Conservation (phyloP, 2,329 filamentous ascomycete genomes). For the Cytospora schulzeri region DNA sequence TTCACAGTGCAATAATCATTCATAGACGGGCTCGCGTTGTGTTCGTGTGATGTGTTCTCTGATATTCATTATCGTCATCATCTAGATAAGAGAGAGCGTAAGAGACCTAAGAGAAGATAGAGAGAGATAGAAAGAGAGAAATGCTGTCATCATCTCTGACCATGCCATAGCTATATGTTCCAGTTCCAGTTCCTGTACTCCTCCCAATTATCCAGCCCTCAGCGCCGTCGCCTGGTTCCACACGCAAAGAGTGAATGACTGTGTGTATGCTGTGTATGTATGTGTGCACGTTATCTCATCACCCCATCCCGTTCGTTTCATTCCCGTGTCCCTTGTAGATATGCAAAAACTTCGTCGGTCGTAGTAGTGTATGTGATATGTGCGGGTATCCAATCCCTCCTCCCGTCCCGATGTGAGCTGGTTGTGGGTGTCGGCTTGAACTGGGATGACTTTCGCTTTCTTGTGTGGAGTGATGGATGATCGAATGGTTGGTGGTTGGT, state of each 20-base stretch:
- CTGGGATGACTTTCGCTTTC: background rate
- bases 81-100: slow-evolving; percentile 20
- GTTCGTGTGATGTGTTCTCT: background rate
- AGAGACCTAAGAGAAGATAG: background rate
- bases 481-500: background rate
- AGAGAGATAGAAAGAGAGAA: slow-evolving; percentile 1
- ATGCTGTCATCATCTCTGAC: slow-evolving; percentile 3
- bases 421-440: background rate
- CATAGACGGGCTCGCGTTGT: background rate
- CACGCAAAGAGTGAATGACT: slow-evolving; percentile 8
- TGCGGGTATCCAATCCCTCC: slow-evolving; percentile 5
- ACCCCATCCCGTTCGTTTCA: background rate
- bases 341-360: slow-evolving; percentile 14
- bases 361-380: slow-evolving; percentile 3
- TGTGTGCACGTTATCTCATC: slow-evolving; percentile 19
- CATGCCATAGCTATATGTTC: background rate
- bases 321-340: background rate
- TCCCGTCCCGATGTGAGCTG: background rate
- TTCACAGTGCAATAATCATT: background rate
- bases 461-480: background rate
- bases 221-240: background rate
- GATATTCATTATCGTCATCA: slow-evolving; percentile 21
- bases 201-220: background rate
- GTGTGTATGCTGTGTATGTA: slow-evolving; percentile 8
- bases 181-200: slow-evolving; percentile 13